Conservation (phyloP, 306 rosid species). For the Vigna hirtella region DNA sequence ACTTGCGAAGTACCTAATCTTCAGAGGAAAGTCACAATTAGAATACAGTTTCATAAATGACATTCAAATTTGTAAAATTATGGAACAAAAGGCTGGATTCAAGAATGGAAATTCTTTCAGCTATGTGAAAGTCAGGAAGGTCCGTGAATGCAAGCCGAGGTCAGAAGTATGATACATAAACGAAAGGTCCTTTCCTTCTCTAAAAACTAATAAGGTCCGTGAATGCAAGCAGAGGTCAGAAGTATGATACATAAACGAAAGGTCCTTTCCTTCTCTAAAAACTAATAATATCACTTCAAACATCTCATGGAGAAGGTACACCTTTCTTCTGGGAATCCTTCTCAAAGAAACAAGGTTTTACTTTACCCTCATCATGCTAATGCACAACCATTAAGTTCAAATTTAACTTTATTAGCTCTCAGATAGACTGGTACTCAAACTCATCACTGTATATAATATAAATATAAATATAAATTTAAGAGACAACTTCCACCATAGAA, state of each 20-base stretch:
- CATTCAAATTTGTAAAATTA: not conserved
- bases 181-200: no score
- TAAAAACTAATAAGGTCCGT: not conserved
- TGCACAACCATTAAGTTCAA: not conserved
- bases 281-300: constrained; percentile 9
- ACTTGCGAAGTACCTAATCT: not conserved
- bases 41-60: constrained; percentile 16
- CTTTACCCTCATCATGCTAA: not conserved
- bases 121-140: not conserved
- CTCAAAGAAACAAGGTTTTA: not conserved
- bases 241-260: no score
- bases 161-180: not conserved
- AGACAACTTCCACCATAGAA: constrained; percentile 8
- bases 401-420: not conserved
- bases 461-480: not conserved
- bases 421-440: not conserved
- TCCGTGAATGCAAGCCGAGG: constrained; percentile 10
- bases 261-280: not conserved
- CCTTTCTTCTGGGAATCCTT: constrained; percentile 1
- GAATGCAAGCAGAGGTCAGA: constrained; percentile 12
- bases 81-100: not conserved
- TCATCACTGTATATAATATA: not conserved
- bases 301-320: not conserved
- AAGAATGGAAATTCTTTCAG: constrained; percentile 1
- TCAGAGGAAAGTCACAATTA: not conserved